Conservation (phyloP, 345 rosid genomes). For the Turnera subulata region DNA sequence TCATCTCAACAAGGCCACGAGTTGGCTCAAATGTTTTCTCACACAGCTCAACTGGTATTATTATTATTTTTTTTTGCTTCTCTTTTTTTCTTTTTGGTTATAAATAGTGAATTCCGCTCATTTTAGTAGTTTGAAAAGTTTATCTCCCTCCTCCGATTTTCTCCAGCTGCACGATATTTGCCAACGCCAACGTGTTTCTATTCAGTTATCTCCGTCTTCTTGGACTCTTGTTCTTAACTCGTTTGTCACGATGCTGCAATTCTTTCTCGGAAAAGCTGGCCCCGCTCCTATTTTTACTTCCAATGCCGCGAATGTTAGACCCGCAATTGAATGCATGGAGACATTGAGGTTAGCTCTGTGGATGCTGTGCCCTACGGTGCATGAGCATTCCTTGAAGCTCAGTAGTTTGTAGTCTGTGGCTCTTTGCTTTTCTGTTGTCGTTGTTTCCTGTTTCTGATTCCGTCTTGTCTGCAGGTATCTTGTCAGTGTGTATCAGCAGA, state of each 20-base stretch:
- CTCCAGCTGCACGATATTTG: conserved; percentile 56
- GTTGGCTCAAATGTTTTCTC: conserved; percentile 28
- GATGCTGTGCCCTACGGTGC: not conserved
- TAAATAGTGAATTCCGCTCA: too few relatives aligned
- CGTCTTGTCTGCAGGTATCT: conserved; percentile 38
- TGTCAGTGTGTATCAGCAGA: conserved; percentile 33
- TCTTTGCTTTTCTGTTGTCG: not conserved
- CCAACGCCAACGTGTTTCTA: conserved; percentile 36
- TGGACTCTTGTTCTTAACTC: conserved; percentile 54
- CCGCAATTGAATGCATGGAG: conserved; percentile 60
- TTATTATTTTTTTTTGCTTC: not conserved
- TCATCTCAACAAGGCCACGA: conserved; percentile 31
- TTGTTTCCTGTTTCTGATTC: not conserved
- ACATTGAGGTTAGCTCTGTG: conserved; percentile 51
- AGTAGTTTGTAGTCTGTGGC: not conserved
- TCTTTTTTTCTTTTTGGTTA: not conserved
- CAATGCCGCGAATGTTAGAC: conserved; percentile 33
- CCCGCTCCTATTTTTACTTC: conserved; percentile 32
- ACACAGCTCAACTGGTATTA: conserved; percentile 55
- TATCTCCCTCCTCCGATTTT: too few relatives aligned
- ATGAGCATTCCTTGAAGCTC: not conserved
- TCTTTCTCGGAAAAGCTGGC: conserved; percentile 40
- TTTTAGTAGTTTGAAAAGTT: too few relatives aligned
- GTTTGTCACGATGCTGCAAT: conserved; percentile 41
- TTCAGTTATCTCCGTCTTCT: conserved; percentile 49